Evolutionary conservation across 768 basidiomycete species (phyloP), one percentile per base, ranked within the genome.

Genomic region (Astraeus odoratus): DNA sequence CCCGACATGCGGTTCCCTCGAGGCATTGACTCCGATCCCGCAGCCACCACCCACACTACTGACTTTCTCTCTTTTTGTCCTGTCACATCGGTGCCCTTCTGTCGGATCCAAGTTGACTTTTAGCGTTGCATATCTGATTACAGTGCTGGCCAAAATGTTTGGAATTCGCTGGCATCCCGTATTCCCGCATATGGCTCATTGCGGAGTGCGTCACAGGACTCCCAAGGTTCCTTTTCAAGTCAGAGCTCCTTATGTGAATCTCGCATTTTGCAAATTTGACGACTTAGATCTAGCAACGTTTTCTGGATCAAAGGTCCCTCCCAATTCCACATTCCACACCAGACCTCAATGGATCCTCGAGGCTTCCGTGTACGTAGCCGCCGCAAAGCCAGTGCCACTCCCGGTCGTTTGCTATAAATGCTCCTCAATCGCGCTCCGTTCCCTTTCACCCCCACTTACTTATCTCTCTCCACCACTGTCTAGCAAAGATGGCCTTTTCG

Each of bases 401-500:
- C 33, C 44, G 10, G 27, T 27, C 31, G 22, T 42, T 38, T 44
- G 22, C 34, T 66, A 64, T 63, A 64, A 66, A 62, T 30, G 23
- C 19, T 24, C 20, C 29, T 26, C 5, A 33, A 13, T 41, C 18
- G 13, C 34, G 6, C 1, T 24, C 13, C 2, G 25, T 18, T 20
- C 27, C 24, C 18, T 51, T 55, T 22, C 48, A 48, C 46, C 27
- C 25, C 26, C 15, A 8, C 39, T 27, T 29, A 22, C 33, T 38
- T 42, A 42, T 45, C 25, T 23, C 41, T 29, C 36, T 42, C n/a
- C 48, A 46, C 40, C 44, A 29, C 41, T 29, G 37, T 42, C n/a
- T 47, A 46, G 41, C 44, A 29, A 55, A 57, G 25, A 73, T 72
- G 70, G 65, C 70, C 4, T 72, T 73, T 59, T 48, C 39, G 16